These are phyloP conservation scores for Ceratobasidium sp. DNA, from an alignment of 1,284 basidiomycete genomes.

Conservation along the genomic window DNA sequence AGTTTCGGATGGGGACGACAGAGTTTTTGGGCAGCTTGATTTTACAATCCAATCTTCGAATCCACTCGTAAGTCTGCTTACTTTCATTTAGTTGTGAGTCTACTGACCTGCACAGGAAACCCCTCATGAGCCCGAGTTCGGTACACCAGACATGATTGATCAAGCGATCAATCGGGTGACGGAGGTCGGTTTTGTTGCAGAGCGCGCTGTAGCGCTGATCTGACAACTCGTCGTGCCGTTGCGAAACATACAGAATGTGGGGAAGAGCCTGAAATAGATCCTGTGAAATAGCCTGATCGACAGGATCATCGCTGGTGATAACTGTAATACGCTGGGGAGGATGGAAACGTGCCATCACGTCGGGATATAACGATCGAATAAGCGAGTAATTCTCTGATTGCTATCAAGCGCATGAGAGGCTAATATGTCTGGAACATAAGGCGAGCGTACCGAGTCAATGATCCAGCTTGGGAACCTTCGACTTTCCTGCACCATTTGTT, in stretches of 20 bases:
- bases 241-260: background rate
- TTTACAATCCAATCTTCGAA: background rate
- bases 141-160: background rate
- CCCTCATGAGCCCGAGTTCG: background rate
- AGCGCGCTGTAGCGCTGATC: background rate
- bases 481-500: background rate
- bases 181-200: background rate
- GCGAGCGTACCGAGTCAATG: background rate
- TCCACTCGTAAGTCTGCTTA: background rate
- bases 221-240: background rate
- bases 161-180: background rate
- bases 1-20: background rate
- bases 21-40: background rate
- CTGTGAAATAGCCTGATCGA: background rate
- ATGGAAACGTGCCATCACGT: background rate
- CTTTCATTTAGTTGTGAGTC: background rate
- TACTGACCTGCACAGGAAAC: background rate
- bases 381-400: background rate
- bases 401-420: background rate
- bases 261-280: background rate
- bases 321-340: background rate
- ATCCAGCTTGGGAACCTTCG: background rate
- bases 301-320: background rate
- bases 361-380: background rate
- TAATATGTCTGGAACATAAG: background rate